These are phyloP conservation scores for Yamadazyma sp. DNA, from an alignment of 1,139 yeast genomes.

Conservation along the genomic window DNA sequence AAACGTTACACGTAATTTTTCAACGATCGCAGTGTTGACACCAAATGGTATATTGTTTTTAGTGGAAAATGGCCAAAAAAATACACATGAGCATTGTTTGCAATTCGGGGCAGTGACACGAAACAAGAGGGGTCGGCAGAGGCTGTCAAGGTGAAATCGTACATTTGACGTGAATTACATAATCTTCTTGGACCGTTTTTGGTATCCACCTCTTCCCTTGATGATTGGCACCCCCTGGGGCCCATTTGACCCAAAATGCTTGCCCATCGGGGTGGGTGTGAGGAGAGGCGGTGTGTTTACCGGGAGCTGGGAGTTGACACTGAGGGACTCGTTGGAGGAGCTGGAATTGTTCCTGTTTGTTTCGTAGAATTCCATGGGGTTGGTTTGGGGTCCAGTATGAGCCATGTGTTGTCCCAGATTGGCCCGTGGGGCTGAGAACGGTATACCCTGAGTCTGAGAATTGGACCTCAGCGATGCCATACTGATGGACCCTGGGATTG, in stretches of 20 bases:
- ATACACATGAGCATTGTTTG: neutral
- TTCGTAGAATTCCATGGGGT: conserved; percentile 17
- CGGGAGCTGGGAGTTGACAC: conserved; percentile 12
- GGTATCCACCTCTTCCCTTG: conserved; percentile 53
- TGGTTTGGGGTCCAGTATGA: neutral
- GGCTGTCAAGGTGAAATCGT: too few species aligned
- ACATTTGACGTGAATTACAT: too few species aligned
- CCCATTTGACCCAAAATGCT: conserved; percentile 9
- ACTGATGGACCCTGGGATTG: conserved; percentile 30
- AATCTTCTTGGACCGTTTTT: conserved; percentile 42
- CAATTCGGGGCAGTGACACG: neutral
- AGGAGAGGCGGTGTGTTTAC: conserved; percentile 18
- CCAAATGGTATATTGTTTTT: neutral
- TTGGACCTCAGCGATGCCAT: conserved; percentile 3
- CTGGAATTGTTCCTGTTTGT: conserved; percentile 13
- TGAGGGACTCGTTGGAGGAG: conserved; percentile 17
- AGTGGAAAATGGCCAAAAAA: neutral
- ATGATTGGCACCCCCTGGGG: conserved; percentile 29
- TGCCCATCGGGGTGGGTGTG: conserved; percentile 12
- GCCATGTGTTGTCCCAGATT: neutral
- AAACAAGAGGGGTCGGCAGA: neutral
- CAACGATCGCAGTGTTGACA: conserved; percentile 1
- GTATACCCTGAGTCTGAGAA: neutral
- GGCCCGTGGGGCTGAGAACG: neutral
- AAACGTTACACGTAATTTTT: conserved; percentile 6